A percentile compares a stretch with the other conserved stretches of the same genome.
These are phyloP conservation scores for Blepharisma undulans DNA, from an alignment of 169 alveolate species.

Conservation along the genomic window DNA sequence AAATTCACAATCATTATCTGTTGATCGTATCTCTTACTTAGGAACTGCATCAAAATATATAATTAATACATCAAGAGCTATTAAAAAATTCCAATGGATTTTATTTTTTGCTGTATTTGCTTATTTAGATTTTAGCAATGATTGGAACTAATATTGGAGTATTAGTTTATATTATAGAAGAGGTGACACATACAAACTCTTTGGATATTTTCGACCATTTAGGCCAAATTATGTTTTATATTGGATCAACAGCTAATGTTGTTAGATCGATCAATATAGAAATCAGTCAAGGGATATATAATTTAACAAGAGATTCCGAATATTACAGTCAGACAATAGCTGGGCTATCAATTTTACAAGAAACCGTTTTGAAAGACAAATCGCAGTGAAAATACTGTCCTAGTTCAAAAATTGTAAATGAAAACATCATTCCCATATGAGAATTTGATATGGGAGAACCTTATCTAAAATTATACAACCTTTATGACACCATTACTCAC, in stretches of 20 bases:
- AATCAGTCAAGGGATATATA: not conserved
- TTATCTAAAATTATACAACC: not conserved
- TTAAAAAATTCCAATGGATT: not conserved
- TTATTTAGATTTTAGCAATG: not conserved
- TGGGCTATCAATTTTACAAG: not conserved
- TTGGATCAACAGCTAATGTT: not conserved
- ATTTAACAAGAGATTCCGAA: not conserved
- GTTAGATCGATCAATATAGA: not conserved
- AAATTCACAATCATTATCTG: not conserved
- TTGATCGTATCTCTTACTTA: not conserved
- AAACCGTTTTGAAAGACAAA: not conserved
- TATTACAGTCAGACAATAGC: not conserved
- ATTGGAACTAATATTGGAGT: not conserved
- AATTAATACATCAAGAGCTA: not conserved
- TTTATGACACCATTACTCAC: not conserved
- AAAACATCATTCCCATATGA: not conserved
- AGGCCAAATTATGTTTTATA: not conserved
- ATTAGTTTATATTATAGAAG: not conserved
- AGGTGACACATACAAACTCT: not conserved
- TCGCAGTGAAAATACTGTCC: not conserved
- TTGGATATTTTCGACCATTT: not conserved
- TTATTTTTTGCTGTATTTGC: not conserved
- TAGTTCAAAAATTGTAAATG: not conserved
- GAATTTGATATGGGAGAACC: not conserved
- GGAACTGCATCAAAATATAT: not conserved